Base-by-base conservation (phyloP, 192 early-diverging fungal genomes). In the Coemansia sp. region DNA sequence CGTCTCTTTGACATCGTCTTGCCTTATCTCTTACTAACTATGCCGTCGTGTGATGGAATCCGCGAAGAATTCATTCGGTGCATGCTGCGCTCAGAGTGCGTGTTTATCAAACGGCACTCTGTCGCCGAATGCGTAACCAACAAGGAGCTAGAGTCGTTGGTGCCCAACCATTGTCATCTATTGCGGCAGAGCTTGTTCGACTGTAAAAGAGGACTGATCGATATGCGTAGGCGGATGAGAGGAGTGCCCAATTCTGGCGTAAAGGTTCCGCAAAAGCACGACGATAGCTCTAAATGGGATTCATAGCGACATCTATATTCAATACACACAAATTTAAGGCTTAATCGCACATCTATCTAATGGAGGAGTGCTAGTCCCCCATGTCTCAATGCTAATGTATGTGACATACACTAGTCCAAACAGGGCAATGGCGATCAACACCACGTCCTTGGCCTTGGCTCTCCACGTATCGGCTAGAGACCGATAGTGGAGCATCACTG, bases 361-460 rank as follows among this genome's bases (percentile, higher is more conserved):
- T 12, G 81, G 81, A 8, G 81, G 81, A 5, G 69, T 62, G 60
- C 62, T 74, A 0, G 73, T 63, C 11, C 80, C 80, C 83, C 83
- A 85, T 4, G 73, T 78, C 27, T 80, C 78, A 12, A 97, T 73
- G 24, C 92, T 94, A 57, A 91, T 89, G 57, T 75, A 89, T 2
- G 95, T 97, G 24, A 93, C 93, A 76, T 95, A 97, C 10, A 93
- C 58, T 74, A 92, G 89, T 9, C 90, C 90, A 34, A 90, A 47
- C 9, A 88, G 55, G 34, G 92, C 93, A 85, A 95, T 89, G 3
- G 86, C 75, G 38, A 89, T 84, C 34, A 95, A 64, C 9, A 84
- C 33, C 29, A 90, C 72, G 70, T 95, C 93, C 55, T 87, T 84
- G 20, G 78, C 63, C 33, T 84, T 80, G 41, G 69, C 71, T 36